Base-by-base conservation (phyloP, 768 basidiomycete genomes). In the Gyrodon lividus region DNA sequence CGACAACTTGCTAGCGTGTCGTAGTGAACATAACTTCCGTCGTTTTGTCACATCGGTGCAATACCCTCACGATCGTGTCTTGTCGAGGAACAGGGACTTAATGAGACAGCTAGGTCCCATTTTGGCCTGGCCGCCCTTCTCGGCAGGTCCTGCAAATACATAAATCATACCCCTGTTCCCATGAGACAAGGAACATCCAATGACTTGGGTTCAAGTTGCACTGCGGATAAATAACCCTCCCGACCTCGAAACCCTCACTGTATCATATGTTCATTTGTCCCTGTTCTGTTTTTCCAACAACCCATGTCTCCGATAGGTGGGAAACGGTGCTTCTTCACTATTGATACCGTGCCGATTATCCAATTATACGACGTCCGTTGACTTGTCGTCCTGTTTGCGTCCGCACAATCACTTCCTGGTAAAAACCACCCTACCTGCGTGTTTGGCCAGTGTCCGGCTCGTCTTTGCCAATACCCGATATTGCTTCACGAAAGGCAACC, bases 401-500 rank as follows among this genome's bases (percentile, higher is more conserved):
- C 35, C 16, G n/a, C 35, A 19, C 35, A 37, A 37, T 37, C 35
- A 31, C 35, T 37, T 37, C 35, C 6, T 37, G 6, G 35, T 37
- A 19, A 37, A n/a, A 37, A 9, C 17, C 35, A 37, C n/a, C 17
- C 35, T 16, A 37, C 12, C 33, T 12, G 33, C 13, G 5, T 35
- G 34, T n/a, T n/a, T 6, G 13, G 13, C 6, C 35, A 17, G 35
- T 37, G 35, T 37, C 52, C 57, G 56, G 56, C 50, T 48, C 20
- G 19, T 17, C 50, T 45, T 33, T 43, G 24, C 7, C 28, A 38
- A 58, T 61, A 58, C 45, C 60, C 56, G 59, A 41, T 58, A 46
- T 49, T 26, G 46, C 59, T 43, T 9, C 12, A 31, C n/a, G 30
- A 12, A 44, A 31, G 6, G 28, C 6, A 35, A 13, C 16, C 13